These are phyloP conservation scores for Elsinoe perseae DNA, from an alignment of 2,329 filamentous ascomycete species.

Conservation along the genomic window DNA sequence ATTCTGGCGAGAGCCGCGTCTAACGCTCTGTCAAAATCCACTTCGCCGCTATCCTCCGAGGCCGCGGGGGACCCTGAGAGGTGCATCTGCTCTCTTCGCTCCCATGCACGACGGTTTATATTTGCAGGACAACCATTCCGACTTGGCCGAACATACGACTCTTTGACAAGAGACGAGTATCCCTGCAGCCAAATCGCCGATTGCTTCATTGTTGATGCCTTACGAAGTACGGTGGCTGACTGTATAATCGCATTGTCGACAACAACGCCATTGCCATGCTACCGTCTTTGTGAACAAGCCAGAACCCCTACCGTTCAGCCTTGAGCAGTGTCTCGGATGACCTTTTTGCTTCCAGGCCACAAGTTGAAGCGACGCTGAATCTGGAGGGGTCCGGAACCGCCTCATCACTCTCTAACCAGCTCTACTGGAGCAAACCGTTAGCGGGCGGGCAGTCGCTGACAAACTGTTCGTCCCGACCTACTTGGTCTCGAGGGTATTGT, in stretches of 20 bases:
- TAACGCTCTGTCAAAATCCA: neutral
- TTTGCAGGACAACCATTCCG: neutral
- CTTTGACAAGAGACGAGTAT: neutral
- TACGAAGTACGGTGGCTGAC: slow-evolving; percentile 2
- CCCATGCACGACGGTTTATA: slow-evolving; percentile 3
- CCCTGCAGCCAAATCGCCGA: slow-evolving; percentile 11
- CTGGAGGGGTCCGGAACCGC: neutral
- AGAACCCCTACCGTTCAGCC: neutral
- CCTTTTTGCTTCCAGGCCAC: neutral
- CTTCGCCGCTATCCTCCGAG: neutral
- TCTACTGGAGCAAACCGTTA: neutral
- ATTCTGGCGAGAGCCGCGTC: neutral
- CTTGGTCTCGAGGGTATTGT: neutral
- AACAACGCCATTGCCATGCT: neutral
- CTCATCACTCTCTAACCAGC: neutral
- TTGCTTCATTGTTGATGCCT: neutral
- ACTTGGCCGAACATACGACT: neutral
- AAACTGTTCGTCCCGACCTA: slow-evolving; percentile 3
- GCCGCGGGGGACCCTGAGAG: neutral
- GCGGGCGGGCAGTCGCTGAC: neutral
- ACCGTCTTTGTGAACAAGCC: neutral
- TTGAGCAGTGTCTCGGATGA: neutral
- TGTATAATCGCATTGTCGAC: neutral
- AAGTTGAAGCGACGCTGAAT: slow-evolving; percentile 4
- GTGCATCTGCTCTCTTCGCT: neutral